Conservation (phyloP, 306 rosid genomes). For the Prunus armeniaca region DNA sequence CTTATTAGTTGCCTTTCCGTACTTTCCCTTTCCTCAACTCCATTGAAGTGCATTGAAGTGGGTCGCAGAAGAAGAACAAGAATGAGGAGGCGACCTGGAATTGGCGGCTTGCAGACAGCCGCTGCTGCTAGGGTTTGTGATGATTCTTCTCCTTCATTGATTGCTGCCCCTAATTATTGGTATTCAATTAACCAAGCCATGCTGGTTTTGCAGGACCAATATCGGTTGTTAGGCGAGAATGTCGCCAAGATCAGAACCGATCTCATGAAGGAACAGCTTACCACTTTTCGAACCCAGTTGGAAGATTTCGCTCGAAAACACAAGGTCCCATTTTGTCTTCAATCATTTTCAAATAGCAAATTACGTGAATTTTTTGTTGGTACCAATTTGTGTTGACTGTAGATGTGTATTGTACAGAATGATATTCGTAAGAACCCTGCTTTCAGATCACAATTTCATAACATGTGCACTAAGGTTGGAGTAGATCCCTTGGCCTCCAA, state of each 20-base stretch:
- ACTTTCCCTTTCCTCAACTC: background rate
- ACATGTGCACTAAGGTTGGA: constrained; percentile 96
- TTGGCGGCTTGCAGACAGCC: constrained; percentile 83
- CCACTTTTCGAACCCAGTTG: constrained; percentile 84
- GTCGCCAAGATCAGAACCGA: constrained; percentile 91
- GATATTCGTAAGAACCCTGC: constrained; percentile 97
- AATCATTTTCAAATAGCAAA: background rate
- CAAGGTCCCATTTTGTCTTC: constrained; percentile 43
- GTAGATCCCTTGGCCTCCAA: constrained; percentile 96
- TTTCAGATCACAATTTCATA: constrained; percentile 94
- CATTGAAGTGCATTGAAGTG: background rate
- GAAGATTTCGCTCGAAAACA: constrained; percentile 97
- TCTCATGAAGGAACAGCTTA: constrained; percentile 89
- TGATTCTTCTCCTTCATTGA: background rate
- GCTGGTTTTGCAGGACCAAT: constrained; percentile 54
- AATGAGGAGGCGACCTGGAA: constrained; percentile 94
- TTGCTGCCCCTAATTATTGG: background rate
- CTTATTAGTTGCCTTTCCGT: background rate
- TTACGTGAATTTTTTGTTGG: background rate
- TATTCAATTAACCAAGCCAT: background rate
- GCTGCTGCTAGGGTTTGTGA: constrained; percentile 71
- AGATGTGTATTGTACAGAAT: constrained; percentile 46
- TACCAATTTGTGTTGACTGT: background rate
- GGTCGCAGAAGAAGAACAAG: background rate
- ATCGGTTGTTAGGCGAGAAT: constrained; percentile 81